Evolutionary conservation across 495 filamentous ascomycete species (phyloP), one percentile per base, ranked within the genome.

Genomic region (Hypoxylon perforatum): DNA sequence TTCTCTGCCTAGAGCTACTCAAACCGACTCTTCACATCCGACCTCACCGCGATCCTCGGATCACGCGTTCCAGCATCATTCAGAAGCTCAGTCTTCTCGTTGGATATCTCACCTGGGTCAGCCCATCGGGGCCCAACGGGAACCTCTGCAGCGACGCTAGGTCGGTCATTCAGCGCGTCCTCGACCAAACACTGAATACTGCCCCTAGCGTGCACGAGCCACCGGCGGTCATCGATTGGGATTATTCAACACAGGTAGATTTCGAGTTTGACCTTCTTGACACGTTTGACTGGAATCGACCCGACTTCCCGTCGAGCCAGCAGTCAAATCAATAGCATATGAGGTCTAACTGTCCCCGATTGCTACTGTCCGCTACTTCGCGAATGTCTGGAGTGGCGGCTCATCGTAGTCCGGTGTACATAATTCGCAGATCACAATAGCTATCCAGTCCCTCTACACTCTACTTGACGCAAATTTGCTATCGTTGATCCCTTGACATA

Each of bases 51-150:
- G 76, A 48, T 47, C 65, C 21, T 59, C 78, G 28, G 56, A 77
- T 54, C 73, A 86, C 86, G 0, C 82, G 87, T 14, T 86, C 88
- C 0, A 84, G 87, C 63, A 78, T 85, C 9, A 86, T 89, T 33
- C 88, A 88, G 42, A 87, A 88, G 54, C 77, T 90, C 6, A 88
- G 86, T 56, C 81, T 88, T 12, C 86, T 91, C 44, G 79, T 88
- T 15, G 86, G 85, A 0, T 82, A 81, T 33, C 73, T 90, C 4
- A 82, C 82, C 6, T 85, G 84, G 78, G 79, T 90, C 1, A 73
- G 78, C 4, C 86, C 85, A 1, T 81, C 76, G 0, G 83, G 84
- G 22, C 82, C 85, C 5, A 86, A 87, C 53, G 85, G 82, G 23
- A 76, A 77, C 8, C 77, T 83, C 4, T 89, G 85, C 73, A 76